A percentile compares a stretch with the other conserved stretches of the same genome.
Conservation (phyloP, 208 protist species). For the Leishmania arabica region DNA sequence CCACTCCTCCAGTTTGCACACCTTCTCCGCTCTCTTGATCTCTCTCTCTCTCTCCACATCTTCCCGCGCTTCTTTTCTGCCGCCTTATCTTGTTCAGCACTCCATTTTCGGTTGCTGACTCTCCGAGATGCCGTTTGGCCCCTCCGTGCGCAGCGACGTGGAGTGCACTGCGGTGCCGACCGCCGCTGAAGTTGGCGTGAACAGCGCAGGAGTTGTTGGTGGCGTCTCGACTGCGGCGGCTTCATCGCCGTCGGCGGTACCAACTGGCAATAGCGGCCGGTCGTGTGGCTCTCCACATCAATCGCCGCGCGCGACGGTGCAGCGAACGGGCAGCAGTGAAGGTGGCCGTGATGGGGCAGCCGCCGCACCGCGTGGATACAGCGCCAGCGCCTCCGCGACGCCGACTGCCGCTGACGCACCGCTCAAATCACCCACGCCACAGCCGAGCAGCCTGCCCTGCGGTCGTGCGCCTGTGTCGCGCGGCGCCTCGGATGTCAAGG, state of each 20-base stretch:
- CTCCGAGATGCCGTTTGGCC: conserved; percentile 22
- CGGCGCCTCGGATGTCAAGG: background rate
- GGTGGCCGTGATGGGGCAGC: conserved; percentile 2
- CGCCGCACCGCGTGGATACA: conserved; percentile 20
- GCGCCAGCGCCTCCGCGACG: background rate
- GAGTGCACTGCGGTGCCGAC: conserved; percentile 30
- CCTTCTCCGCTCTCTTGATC: background rate
- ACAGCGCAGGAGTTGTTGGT: conserved; percentile 1
- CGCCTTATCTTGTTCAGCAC: background rate
- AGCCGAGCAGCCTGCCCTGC: background rate
- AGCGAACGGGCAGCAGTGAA: conserved; percentile 12
- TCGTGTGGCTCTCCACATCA: conserved; percentile 18
- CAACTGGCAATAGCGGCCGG: background rate
- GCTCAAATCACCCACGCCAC: background rate
- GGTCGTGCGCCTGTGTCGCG: background rate
- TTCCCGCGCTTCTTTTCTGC: background rate
- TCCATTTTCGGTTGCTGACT: background rate
- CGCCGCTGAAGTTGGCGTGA: conserved; percentile 14
- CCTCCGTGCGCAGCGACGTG: conserved; percentile 17
- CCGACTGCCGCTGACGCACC: background rate
- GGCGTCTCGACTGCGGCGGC: conserved; percentile 5
- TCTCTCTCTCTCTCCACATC: too few relatives aligned
- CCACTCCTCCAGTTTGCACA: background rate
- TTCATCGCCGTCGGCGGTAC: conserved; percentile 1
- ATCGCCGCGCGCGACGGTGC: conserved; percentile 20